phyloP scores from a whole-genome alignment of 768 basidiomycete species.

The Xerocomellus intermedius region DNA sequence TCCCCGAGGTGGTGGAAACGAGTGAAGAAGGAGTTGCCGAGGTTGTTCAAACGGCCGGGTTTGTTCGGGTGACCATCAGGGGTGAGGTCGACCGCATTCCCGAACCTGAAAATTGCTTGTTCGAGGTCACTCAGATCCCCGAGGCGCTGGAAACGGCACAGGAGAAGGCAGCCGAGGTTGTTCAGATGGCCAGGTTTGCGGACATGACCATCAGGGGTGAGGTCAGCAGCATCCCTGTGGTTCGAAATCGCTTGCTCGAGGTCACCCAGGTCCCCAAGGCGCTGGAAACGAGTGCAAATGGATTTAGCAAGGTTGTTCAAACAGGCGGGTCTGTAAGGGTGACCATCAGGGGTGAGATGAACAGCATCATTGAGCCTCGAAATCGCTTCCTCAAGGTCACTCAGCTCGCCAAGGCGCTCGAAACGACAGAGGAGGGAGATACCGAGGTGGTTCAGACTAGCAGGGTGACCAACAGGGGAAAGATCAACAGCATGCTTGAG shows the following conservation, averaged over 20 bases:
- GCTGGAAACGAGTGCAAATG: not conserved
- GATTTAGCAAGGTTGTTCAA: not conserved
- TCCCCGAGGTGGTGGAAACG: not conserved
- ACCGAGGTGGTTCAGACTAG: not conserved
- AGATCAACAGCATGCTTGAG: not conserved
- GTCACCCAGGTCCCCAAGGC: not conserved
- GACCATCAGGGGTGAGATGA: not conserved
- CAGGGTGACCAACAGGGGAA: not conserved
- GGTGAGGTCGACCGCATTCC: not conserved
- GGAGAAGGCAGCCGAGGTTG: not conserved
- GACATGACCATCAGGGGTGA: not conserved
- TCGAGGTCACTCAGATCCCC: not conserved
- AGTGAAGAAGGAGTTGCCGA: not conserved
- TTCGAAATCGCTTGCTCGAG: not conserved
- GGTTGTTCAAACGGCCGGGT: not conserved
- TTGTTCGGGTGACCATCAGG: not conserved
- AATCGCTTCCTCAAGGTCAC: not conserved
- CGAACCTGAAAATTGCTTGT: not conserved
- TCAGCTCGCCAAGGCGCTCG: not conserved
- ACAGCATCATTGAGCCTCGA: not conserved
- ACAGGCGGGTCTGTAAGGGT: not conserved
- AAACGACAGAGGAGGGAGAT: not conserved
- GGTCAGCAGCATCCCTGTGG: not conserved
- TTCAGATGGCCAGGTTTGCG: not conserved
- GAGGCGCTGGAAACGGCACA: constrained; percentile 1